Percentiles rank a stretch among this genome's conserved stretches.
phyloP scores from a whole-genome alignment of 495 filamentous ascomycete genomes.

The Cenococcum geophilum region DNA sequence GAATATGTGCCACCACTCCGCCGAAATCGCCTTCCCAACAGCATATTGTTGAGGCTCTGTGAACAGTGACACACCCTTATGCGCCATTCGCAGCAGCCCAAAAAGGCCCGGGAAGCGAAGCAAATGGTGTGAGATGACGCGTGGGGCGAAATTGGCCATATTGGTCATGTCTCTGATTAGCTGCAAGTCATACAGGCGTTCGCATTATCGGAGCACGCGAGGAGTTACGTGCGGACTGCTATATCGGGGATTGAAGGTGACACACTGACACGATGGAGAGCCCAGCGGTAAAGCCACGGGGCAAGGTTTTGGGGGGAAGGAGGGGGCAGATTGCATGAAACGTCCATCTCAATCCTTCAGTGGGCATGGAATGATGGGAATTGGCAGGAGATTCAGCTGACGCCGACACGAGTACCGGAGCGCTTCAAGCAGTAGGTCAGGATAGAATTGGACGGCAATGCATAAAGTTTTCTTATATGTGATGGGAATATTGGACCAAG shows the following conservation, averaged over 20 bases:
- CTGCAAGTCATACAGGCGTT: constrained; percentile 27
- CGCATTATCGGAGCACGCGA: constrained; percentile 16
- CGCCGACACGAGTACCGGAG: not conserved
- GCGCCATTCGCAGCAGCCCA: no score
- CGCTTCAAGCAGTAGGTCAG: not conserved
- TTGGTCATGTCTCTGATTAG: not conserved
- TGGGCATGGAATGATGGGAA: not conserved
- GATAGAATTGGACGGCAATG: not conserved
- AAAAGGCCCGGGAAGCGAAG: not conserved
- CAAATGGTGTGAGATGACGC: not conserved
- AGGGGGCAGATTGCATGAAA: constrained; percentile 6
- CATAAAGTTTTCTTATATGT: not conserved
- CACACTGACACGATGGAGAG: constrained; percentile 3
- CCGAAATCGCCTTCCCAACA: not conserved
- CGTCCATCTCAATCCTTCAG: not conserved
- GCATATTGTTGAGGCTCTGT: not conserved
- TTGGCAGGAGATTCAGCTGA: not conserved
- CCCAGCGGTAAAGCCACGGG: constrained; percentile 2
- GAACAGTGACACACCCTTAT: no score
- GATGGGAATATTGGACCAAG: not conserved
- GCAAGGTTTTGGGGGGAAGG: not conserved
- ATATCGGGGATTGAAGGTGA: constrained; percentile 11
- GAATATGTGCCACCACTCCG: not conserved
- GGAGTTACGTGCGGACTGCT: constrained; percentile 16
- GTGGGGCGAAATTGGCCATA: not conserved